Percentiles rank a stretch among this genome's conserved stretches.
phyloP scores from a whole-genome alignment of 208 protist genomes.

The Trypanosoma rangeli region DNA sequence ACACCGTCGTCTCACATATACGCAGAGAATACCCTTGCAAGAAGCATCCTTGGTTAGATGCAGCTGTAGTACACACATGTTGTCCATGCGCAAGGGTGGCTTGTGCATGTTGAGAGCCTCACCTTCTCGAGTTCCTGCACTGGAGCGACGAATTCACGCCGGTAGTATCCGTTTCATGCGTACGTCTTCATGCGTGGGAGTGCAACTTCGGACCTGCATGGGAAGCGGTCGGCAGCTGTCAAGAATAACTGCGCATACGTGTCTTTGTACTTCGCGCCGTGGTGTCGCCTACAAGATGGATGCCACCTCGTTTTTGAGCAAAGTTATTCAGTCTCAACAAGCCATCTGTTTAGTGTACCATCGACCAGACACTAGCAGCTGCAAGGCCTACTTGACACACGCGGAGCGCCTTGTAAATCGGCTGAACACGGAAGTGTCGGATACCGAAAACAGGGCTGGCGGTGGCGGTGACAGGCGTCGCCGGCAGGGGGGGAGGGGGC shows the following conservation, averaged over 20 bases:
- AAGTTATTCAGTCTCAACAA: slow-evolving; percentile 89
- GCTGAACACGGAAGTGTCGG: slow-evolving; percentile 58
- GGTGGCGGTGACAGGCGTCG: slow-evolving; percentile 9
- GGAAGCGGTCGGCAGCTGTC: background rate
- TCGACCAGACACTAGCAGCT: slow-evolving; percentile 60
- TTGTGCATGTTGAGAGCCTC: background rate
- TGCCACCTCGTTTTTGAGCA: slow-evolving; percentile 69
- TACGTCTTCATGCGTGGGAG: background rate
- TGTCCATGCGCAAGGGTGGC: background rate
- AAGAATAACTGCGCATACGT: background rate
- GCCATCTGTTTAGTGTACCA: slow-evolving; percentile 87
- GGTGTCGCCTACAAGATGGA: slow-evolving; percentile 43
- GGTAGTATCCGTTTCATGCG: background rate
- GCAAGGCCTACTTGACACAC: slow-evolving; percentile 53
- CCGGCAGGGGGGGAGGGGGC: background rate
- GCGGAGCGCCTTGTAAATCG: slow-evolving; percentile 69
- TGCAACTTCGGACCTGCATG: background rate
- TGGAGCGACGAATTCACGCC: background rate
- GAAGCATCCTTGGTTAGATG: background rate
- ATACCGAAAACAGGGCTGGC: background rate
- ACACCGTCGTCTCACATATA: too few species aligned
- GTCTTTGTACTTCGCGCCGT: slow-evolving; percentile 6
- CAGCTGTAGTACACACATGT: background rate
- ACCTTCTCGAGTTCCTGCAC: background rate
- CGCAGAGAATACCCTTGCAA: background rate